Evolutionary conservation across 2,329 filamentous ascomycete species (phyloP).

Genomic region (Ceratocystiopsis brevicomis): DNA sequence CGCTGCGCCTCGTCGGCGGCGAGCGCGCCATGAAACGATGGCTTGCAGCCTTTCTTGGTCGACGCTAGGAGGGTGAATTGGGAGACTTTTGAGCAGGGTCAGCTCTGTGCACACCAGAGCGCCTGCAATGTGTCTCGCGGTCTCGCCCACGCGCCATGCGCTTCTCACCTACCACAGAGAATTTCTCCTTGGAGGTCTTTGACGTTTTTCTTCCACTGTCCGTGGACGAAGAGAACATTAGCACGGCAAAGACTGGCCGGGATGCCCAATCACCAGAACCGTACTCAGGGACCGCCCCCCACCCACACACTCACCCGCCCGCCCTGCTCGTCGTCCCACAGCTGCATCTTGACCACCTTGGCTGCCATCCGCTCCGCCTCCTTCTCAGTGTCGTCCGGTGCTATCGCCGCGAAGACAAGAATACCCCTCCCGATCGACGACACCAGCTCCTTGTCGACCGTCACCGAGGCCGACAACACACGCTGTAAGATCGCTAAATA

Average conservation of each 20-base stretch:
- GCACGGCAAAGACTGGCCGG: too few species aligned
- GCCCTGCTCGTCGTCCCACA: slow-evolving; percentile 73
- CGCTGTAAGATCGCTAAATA: slow-evolving; percentile 68
- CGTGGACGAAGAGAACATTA: too few species aligned
- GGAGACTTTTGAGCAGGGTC: slow-evolving; percentile 42
- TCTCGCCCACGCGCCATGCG: too few species aligned
- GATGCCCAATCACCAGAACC: background rate
- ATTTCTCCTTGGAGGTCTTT: slow-evolving; percentile 79
- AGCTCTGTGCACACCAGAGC: background rate
- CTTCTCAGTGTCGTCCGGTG: slow-evolving; percentile 74
- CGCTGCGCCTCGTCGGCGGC: slow-evolving; percentile 57
- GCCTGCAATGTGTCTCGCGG: too few species aligned
- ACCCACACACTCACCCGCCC: slow-evolving; percentile 32
- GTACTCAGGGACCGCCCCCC: too few species aligned
- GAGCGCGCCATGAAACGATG: slow-evolving; percentile 81
- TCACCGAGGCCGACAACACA: slow-evolving; percentile 87
- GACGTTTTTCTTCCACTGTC: slow-evolving; percentile 69
- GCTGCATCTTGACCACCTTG: slow-evolving; percentile 74
- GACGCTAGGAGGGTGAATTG: slow-evolving; percentile 89
- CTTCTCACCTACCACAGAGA: slow-evolving; percentile 54
- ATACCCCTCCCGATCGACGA: slow-evolving; percentile 83
- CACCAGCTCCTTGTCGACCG: slow-evolving; percentile 75
- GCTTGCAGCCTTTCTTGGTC: slow-evolving; percentile 91
- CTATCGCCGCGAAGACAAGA: slow-evolving; percentile 79
- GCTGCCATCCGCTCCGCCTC: slow-evolving; percentile 67